These are phyloP conservation scores for Solanum clarkiae DNA, from an alignment of 257 asterid genomes.

Conservation along the genomic window DNA sequence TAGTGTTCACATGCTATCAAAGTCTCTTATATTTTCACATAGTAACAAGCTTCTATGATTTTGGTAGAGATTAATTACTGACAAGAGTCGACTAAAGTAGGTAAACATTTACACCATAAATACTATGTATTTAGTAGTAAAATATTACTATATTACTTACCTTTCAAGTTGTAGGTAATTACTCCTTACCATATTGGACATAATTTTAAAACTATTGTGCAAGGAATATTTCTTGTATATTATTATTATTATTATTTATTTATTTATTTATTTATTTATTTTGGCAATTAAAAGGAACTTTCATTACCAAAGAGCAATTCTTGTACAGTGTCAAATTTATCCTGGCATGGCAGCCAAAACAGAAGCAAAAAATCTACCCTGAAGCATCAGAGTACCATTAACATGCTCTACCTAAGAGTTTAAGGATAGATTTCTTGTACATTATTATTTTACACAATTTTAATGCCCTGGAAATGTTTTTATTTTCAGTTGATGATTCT, in stretches of 20 bases:
- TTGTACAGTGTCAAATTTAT: too few species aligned
- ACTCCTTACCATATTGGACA: background rate
- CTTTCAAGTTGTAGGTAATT: background rate
- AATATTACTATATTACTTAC: background rate
- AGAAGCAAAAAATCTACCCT: too few species aligned
- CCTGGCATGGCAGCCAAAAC: too few species aligned
- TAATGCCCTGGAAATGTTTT: background rate
- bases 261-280: too few species aligned
- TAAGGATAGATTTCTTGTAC: background rate
- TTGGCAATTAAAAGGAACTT: too few species aligned
- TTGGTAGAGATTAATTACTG: background rate
- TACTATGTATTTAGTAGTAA: background rate
- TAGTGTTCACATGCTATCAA: background rate
- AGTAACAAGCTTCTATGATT: background rate
- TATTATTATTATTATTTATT: background rate
- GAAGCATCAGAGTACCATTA: too few species aligned
- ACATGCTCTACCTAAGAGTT: too few species aligned
- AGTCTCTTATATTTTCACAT: background rate
- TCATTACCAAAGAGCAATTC: too few species aligned
- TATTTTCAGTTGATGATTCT: background rate
- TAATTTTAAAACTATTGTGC: background rate
- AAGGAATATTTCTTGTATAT: background rate
- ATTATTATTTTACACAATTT: background rate
- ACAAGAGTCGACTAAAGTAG: background rate
- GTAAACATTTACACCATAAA: background rate